Percentiles rank a stretch among this genome's conserved stretches.
phyloP scores from a whole-genome alignment of 2,329 filamentous ascomycete genomes.

The Penicillium aurantiogriseum region DNA sequence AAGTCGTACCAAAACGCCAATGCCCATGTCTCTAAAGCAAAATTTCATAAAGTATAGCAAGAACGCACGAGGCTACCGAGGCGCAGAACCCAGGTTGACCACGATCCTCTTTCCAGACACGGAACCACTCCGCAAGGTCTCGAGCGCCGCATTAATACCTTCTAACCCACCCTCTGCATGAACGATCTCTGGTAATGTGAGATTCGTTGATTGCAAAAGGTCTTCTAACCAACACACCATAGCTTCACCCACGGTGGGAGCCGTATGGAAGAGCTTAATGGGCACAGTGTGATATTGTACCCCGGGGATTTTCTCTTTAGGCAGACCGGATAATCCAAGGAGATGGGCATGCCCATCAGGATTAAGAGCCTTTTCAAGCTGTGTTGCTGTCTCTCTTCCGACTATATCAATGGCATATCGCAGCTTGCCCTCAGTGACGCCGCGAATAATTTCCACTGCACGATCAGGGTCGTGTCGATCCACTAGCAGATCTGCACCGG shows the following conservation, averaged over 20 bases:
- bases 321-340: conserved; percentile 65
- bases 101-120: conserved; percentile 69
- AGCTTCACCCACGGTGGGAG: conserved; percentile 60
- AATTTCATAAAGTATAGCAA: background rate
- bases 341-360: conserved; percentile 52
- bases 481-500: conserved; percentile 63
- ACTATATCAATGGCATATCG: conserved; percentile 69
- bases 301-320: conserved; percentile 53
- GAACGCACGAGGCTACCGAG: background rate
- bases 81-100: conserved; percentile 41
- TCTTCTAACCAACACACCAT: conserved; percentile 67
- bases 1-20: conserved; percentile 11
- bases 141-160: conserved; percentile 66
- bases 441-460: conserved; percentile 64
- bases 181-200: conserved; percentile 65
- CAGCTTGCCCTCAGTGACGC: conserved; percentile 57
- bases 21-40: background rate
- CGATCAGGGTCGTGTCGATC: conserved; percentile 65
- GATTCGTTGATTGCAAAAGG: conserved; percentile 54
- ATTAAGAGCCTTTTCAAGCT: conserved; percentile 56
- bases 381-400: conserved; percentile 61
- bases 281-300: conserved; percentile 65
- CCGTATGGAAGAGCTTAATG: conserved; percentile 73
- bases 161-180: conserved; percentile 62
- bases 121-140: conserved; percentile 63